phyloP scores from a whole-genome alignment of 176 grass and related monocot genomes.

The Guadua angustifolia region DNA sequence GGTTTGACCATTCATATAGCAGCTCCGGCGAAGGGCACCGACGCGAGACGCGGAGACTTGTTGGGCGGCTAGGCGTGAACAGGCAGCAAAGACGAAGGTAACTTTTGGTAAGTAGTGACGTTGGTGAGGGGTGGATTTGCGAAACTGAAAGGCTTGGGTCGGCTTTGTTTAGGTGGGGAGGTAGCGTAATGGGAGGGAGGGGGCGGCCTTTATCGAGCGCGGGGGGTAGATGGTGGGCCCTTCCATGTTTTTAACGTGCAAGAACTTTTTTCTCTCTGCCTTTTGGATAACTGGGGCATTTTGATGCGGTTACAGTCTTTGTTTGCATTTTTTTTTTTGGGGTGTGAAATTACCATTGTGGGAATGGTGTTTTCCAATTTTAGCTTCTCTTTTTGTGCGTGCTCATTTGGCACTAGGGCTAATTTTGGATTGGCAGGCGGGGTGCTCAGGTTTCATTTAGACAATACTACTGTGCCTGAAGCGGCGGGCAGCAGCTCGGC shows the following conservation, averaged over 20 bases:
- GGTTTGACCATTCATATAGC: slow-evolving; percentile 61
- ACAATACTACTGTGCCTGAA: too few species aligned
- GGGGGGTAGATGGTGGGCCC: slow-evolving; percentile 21
- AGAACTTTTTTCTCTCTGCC: not conserved
- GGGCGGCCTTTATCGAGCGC: slow-evolving; percentile 35
- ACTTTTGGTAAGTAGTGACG: not conserved
- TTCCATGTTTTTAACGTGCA: slow-evolving; percentile 29
- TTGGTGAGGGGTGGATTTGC: not conserved
- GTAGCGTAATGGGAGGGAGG: too few species aligned
- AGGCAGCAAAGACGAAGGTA: not conserved
- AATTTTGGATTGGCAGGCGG: not conserved
- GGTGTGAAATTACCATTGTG: not conserved
- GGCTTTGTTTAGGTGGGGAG: not conserved
- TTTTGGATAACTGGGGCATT: slow-evolving; percentile 20
- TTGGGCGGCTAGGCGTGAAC: slow-evolving; percentile 19
- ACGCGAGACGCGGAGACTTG: not conserved
- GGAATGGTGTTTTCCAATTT: not conserved
- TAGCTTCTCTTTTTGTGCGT: not conserved
- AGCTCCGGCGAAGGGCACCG: slow-evolving; percentile 46
- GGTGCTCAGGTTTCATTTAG: not conserved
- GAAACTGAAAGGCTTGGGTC: not conserved
- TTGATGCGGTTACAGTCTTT: not conserved
- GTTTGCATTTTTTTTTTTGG: not conserved
- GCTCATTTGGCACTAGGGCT: not conserved
- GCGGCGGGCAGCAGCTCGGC: too few species aligned